Evolutionary conservation across 1,139 yeast genomes (phyloP), one percentile per base, ranked within the genome.

Genomic region (Saccharomyces hybrid): DNA sequence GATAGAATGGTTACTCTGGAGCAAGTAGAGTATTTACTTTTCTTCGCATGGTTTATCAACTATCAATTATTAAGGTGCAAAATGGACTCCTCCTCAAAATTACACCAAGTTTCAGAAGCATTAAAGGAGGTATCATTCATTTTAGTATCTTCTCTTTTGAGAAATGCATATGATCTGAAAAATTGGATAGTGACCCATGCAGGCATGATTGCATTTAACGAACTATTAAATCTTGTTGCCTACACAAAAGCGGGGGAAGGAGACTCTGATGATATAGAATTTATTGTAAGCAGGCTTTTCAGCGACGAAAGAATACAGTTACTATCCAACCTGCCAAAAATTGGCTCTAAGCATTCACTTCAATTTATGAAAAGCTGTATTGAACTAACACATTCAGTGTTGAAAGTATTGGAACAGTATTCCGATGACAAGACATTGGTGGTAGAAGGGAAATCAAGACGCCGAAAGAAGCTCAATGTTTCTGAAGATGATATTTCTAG

Each of bases 31-130:
- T 90, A 79, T 67, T 78, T 88, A 53, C 75, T 81, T 57, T 74
- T 88, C 4, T 73, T 80, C 9, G 77, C 90, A 0, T 93, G 97
- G 97, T 86, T 89, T 63, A 64, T 82, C 32, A 77, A 71, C 52
- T 78, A 69, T 55, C 78, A 76, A 56, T 67, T 73, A 32, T 57
- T 56, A 38, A 62, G 71, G 61, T 65, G 63, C 46, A 59, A 56
- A 14, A 29, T 54, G n/a, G 53, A 62, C 28, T n/a, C 31, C 51
- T 51, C 52, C 2, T 48, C 58, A 4, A 60, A 60, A 19, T 47
- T 60, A 52, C 7, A 61, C 60, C 27, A 84, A 2, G 79, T 90
- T 3, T 88, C 88, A 3, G 80, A 81, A 3, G 85, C 84, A 0
- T 72, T 91, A 47, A 79, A 83, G 58, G 88, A 84, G 57, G 80